Evolutionary conservation across 345 rosid species (phyloP), one percentile per base, ranked within the genome.

Genomic region (Luvunga scandens): DNA sequence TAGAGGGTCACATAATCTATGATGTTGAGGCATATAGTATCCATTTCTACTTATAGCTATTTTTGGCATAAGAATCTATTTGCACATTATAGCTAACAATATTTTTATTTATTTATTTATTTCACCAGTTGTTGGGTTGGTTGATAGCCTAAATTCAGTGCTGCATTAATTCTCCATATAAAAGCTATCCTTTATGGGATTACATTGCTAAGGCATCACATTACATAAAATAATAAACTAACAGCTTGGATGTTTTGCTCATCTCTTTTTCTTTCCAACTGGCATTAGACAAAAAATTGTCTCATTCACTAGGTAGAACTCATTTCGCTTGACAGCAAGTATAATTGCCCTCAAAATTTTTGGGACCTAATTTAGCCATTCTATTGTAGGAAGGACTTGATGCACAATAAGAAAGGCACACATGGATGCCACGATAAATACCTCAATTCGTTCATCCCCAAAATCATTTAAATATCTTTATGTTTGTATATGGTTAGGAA

Each of bases 341-440:
- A 8, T 53, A 50, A 33, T 33, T 75, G 21, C 22, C 50, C 56
- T 53, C 48, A 13, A 60, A 57, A 34, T 5, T 39, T 27, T 27
- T 36, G 22, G 30, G 64, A 77, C 33, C 78, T 85, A 50, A 78
- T 77, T 25, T 55, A 56, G 71, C 68, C 42, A 0, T 56, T 75
- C 66, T 71, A 79, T 9, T 85, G 87, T 87, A 96, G 93, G 89
- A 85, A 12, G 85, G 78, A 69, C 84, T 92, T 39, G 75, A 31
- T 83, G 68, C 68, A 75, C 88, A 56, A 59, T 94, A 84, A 65
- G 72, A 28, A 83, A 78, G 71, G 64, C 85, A 69, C 61, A 79
- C 66, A 79, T 94, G 78, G 97, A 38, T 38, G 42, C 42, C 10
- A 38, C 92, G 97, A 97, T 92, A 83, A 82, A 76, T 75, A 57